Evolutionary conservation across 768 basidiomycete genomes (phyloP).

Genomic region (Hortiboletus flavorubellus): DNA sequence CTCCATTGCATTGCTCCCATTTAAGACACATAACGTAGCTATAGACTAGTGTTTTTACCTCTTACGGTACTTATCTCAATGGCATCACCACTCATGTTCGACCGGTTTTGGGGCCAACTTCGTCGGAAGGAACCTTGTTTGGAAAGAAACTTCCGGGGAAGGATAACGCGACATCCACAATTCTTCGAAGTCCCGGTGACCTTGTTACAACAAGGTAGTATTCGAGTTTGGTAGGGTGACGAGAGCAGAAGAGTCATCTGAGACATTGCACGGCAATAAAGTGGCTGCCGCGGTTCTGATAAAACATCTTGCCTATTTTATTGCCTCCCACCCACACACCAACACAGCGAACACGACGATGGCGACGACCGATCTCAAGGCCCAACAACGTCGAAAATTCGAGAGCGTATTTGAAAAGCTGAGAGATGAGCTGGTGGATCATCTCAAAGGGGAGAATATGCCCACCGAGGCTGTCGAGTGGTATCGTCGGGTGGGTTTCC

Average conservation of each 20-base stretch:
- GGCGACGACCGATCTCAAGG: conserved; percentile 33
- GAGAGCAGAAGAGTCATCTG: background rate
- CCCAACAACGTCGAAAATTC: conserved; percentile 59
- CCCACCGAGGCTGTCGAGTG: conserved; percentile 77
- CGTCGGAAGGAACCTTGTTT: too few species aligned
- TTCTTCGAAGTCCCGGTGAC: too few species aligned
- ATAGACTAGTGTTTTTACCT: conserved; percentile 7
- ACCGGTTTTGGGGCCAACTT: too few species aligned
- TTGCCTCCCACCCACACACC: background rate
- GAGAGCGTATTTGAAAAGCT: conserved; percentile 68
- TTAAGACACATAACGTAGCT: conserved; percentile 14
- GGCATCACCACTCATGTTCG: conserved; percentile 20
- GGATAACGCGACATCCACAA: too few species aligned
- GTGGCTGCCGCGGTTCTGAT: background rate
- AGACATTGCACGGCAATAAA: background rate
- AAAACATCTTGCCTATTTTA: background rate
- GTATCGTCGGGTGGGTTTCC: conserved; percentile 63
- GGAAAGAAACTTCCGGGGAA: too few species aligned
- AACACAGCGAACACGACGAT: conserved; percentile 1
- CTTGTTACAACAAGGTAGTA: too few species aligned
- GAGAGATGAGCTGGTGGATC: conserved; percentile 71
- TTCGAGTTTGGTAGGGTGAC: background rate
- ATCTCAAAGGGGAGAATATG: conserved; percentile 70
- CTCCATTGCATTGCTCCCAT: conserved; percentile 1
- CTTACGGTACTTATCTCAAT: conserved; percentile 7